These are phyloP conservation scores for Tuber aestivum DNA, from an alignment of 495 filamentous ascomycete species.

Conservation along the genomic window DNA sequence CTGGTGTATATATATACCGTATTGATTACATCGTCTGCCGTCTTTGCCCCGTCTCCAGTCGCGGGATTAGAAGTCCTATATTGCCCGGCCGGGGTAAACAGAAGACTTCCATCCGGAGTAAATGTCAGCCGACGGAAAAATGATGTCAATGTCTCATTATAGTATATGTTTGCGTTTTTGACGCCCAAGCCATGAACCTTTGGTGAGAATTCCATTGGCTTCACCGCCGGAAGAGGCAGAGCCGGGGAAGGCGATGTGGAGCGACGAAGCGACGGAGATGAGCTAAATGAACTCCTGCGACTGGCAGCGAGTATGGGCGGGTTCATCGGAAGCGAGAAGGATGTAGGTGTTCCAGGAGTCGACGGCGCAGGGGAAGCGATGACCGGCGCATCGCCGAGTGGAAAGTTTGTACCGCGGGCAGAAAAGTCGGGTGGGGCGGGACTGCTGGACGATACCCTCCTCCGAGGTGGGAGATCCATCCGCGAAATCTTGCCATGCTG, in stretches of 20 bases:
- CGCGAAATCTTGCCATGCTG: conserved; percentile 67
- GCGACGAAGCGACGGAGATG: conserved; percentile 72
- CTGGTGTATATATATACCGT: conserved; percentile 98
- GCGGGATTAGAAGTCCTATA: conserved; percentile 74
- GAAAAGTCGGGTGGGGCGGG: conserved; percentile 79
- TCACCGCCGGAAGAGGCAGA: conserved; percentile 90
- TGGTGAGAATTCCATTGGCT: conserved; percentile 82
- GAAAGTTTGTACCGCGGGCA: conserved; percentile 46
- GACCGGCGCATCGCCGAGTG: conserved; percentile 23
- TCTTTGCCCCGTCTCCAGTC: conserved; percentile 61
- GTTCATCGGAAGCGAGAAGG: conserved; percentile 90
- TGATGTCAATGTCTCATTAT: conserved; percentile 94
- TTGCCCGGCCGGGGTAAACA: conserved; percentile 94
- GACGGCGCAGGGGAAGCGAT: conserved; percentile 72
- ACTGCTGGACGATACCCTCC: conserved; percentile 85
- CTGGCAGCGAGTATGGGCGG: conserved; percentile 88
- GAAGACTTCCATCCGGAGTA: conserved; percentile 86
- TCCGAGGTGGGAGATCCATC: conserved; percentile 74
- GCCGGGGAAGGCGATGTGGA: conserved; percentile 95
- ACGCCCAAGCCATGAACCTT: conserved; percentile 65
- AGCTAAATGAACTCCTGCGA: conserved; percentile 89
- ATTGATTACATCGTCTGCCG: conserved; percentile 80
- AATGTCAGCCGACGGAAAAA: conserved; percentile 95
- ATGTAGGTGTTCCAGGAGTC: conserved; percentile 89
- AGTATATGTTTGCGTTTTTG: conserved; percentile 84